A percentile compares a stretch with the other conserved stretches of the same genome.
phyloP scores from a whole-genome alignment of 768 basidiomycete species.

The Gyrodon lividus region DNA sequence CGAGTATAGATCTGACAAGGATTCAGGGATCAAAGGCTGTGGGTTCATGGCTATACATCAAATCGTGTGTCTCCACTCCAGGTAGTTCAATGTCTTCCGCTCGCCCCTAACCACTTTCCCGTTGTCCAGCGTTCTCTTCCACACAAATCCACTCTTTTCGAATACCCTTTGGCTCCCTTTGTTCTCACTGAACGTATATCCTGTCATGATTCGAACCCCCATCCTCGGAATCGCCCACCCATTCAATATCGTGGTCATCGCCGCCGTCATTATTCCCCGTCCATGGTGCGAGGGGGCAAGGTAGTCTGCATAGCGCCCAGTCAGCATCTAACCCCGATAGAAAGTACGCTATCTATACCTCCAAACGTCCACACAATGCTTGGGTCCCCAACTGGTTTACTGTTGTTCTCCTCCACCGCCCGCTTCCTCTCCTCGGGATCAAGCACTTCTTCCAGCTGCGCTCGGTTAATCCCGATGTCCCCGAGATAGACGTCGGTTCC shows the following conservation, averaged over 20 bases:
- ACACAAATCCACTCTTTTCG: constrained; percentile 60
- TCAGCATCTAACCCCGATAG: not conserved
- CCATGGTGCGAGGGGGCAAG: constrained; percentile 61
- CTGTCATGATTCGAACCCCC: constrained; percentile 48
- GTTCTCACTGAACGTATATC: constrained; percentile 51
- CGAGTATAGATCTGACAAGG: too few relatives aligned
- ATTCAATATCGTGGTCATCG: constrained; percentile 49
- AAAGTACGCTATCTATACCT: constrained; percentile 36
- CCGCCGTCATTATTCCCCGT: constrained; percentile 73
- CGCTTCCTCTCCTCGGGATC: constrained; percentile 39
- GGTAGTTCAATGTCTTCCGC: constrained; percentile 33
- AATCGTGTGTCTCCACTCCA: constrained; percentile 35
- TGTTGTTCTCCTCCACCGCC: constrained; percentile 41
- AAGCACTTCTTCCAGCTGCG: constrained; percentile 25
- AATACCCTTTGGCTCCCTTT: constrained; percentile 62
- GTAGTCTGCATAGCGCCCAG: constrained; percentile 45
- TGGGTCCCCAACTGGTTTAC: constrained; percentile 46
- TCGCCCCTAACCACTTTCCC: constrained; percentile 39
- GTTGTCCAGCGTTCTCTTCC: constrained; percentile 39
- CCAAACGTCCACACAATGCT: constrained; percentile 62
- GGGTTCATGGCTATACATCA: too few relatives aligned
- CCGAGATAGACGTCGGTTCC: constrained; percentile 57
- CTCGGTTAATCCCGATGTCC: constrained; percentile 26
- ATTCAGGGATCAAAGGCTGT: too few relatives aligned
- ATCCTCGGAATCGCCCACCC: constrained; percentile 67